These are phyloP conservation scores for Gilbertella persicaria DNA, from an alignment of 371 early-diverging fungal genomes.

Conservation along the genomic window DNA sequence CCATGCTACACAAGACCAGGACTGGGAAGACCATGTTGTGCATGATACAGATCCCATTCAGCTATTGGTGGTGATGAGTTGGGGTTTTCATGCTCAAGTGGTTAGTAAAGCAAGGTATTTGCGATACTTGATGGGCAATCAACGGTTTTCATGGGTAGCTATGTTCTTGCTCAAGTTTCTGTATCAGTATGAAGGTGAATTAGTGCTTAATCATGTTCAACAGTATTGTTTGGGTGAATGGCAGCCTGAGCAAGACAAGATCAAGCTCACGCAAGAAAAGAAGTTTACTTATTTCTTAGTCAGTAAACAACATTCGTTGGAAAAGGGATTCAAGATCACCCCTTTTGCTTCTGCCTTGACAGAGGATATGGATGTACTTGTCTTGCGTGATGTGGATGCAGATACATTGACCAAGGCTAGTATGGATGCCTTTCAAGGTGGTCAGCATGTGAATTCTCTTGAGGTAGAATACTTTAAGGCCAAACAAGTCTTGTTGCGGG, in stretches of 20 bases:
- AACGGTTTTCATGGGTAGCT: conserved; percentile 45
- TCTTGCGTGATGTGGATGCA: conserved; percentile 28
- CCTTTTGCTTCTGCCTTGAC: conserved; percentile 41
- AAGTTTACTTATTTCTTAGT: conserved; percentile 46
- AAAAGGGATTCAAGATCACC: conserved; percentile 44
- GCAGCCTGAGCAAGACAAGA: not conserved
- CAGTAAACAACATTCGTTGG: conserved; percentile 42
- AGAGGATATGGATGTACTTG: conserved; percentile 38
- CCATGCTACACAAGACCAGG: not conserved
- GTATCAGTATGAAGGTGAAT: conserved; percentile 36
- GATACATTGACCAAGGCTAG: conserved; percentile 32
- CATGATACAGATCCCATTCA: conserved; percentile 13
- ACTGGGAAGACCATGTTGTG: conserved; percentile 20
- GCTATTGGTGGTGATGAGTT: conserved; percentile 48
- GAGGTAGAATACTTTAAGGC: conserved; percentile 45
- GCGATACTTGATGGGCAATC: conserved; percentile 42
- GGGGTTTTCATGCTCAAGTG: conserved; percentile 56
- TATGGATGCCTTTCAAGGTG: conserved; percentile 37
- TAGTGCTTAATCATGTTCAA: conserved; percentile 26
- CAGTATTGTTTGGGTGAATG: conserved; percentile 6
- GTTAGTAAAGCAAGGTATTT: conserved; percentile 44
- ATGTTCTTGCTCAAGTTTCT: conserved; percentile 30
- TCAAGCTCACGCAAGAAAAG: not conserved
- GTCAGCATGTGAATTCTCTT: conserved; percentile 32
- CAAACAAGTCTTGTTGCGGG: conserved; percentile 31